These are phyloP conservation scores for Cyphellophora europaea DNA, from an alignment of 2,329 filamentous ascomycete genomes.

Conservation along the genomic window DNA sequence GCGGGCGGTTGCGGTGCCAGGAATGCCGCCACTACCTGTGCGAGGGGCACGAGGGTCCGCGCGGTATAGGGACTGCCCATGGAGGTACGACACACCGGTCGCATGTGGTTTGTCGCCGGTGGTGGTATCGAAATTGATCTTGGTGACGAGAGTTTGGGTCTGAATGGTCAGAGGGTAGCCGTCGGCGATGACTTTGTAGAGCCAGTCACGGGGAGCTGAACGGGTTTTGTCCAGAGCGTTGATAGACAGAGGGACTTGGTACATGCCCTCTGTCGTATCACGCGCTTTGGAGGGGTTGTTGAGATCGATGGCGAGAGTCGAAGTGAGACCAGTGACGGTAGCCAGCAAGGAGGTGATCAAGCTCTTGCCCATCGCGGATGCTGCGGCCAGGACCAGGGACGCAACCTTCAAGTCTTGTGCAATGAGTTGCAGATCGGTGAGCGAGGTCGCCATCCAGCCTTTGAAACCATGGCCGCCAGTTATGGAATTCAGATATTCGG, in stretches of 20 bases:
- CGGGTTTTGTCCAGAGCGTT: conserved; percentile 42
- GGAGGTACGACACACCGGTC: conserved; percentile 41
- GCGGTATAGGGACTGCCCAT: conserved; percentile 37
- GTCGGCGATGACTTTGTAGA: conserved; percentile 41
- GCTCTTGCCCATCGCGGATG: conserved; percentile 42
- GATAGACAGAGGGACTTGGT: conserved; percentile 50
- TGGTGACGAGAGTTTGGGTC: conserved; percentile 38
- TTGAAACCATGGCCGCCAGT: conserved; percentile 44
- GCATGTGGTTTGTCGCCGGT: conserved; percentile 30
- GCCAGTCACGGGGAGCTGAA: conserved; percentile 46
- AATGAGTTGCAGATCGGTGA: conserved; percentile 42
- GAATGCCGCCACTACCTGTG: conserved; percentile 23
- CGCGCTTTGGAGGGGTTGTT: conserved; percentile 38
- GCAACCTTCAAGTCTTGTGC: conserved; percentile 45
- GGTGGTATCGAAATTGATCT: conserved; percentile 35
- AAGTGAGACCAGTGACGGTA: conserved; percentile 34
- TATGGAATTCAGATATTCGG: conserved; percentile 28
- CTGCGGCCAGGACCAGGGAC: conserved; percentile 42
- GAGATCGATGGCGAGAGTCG: conserved; percentile 40
- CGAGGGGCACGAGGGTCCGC: conserved; percentile 38
- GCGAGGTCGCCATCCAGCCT: conserved; percentile 47
- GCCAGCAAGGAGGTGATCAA: conserved; percentile 29
- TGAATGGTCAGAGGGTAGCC: conserved; percentile 50
- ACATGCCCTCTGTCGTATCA: conserved; percentile 41
- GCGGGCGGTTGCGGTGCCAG: conserved; percentile 28